Evolutionary conservation across 164 flowering plant species (phyloP).

Genomic region (Litsea cubeba): DNA sequence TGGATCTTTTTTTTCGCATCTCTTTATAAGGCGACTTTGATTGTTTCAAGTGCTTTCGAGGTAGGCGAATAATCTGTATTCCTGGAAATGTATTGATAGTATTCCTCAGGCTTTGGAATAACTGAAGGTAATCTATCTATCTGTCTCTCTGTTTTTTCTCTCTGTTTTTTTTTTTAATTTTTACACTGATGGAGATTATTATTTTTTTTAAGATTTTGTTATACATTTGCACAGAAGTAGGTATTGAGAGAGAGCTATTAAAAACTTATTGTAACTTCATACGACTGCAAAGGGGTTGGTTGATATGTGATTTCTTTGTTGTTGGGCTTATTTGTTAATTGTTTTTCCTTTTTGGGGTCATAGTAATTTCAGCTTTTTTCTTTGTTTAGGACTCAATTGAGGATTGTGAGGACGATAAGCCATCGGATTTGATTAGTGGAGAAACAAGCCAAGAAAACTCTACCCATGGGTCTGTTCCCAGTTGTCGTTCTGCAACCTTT

Average conservation of each 20-base stretch:
- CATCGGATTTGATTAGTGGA: too few relatives aligned
- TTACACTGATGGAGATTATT: too few relatives aligned
- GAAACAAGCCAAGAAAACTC: too few relatives aligned
- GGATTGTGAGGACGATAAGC: too few relatives aligned
- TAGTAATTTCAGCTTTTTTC: not conserved
- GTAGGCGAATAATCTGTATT: slow-evolving; percentile 79
- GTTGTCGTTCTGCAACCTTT: too few relatives aligned
- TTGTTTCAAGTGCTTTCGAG: slow-evolving; percentile 59
- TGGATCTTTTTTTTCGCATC: not conserved
- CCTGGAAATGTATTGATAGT: slow-evolving; percentile 83
- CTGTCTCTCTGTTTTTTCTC: too few relatives aligned
- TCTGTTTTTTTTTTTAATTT: not conserved
- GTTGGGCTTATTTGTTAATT: not conserved
- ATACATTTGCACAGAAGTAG: slow-evolving; percentile 44
- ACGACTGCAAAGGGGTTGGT: slow-evolving; percentile 35
- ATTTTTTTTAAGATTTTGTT: not conserved
- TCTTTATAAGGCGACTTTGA: not conserved
- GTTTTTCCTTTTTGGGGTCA: not conserved
- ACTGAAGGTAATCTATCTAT: slow-evolving; percentile 55
- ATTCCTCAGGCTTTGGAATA: slow-evolving; percentile 62
- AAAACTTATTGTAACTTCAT: slow-evolving; percentile 4
- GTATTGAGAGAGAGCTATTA: slow-evolving; percentile 39
- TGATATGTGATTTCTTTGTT: not conserved
- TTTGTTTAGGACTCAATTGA: slow-evolving; percentile 36
- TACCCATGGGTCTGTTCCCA: too few relatives aligned